Evolutionary conservation across 106 monocot genomes (phyloP), one percentile per base, ranked within the genome.

Genomic region (Allium sativum): DNA sequence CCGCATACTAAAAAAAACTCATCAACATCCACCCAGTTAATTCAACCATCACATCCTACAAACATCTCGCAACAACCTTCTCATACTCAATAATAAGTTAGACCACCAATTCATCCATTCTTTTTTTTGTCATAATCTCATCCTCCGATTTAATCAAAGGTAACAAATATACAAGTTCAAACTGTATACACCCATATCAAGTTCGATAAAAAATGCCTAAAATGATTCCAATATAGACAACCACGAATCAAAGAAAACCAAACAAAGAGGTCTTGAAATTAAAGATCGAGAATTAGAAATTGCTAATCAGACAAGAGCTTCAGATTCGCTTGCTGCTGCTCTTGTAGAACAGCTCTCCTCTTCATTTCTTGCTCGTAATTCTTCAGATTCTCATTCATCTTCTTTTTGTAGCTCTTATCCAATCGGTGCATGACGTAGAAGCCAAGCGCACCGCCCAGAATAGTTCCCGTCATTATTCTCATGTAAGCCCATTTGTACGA

Each of bases 381-480:
- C 12, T 44, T 66, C 73, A 93, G 41, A 50, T 81, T 80, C 80
- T 81, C 80, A 63, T 81, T 86, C 83, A 83, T 83, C 83, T 83
- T 86, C 69, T 78, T 85, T 86, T 94, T 90, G 73, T 87, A 87
- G 65, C 71, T 75, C 42, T 15, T 77, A 66, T 95, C 94, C n/a
- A 84, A 41, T 7, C 81, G 75, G 64, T 95, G 90, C 94, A 90
- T 95, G 57, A 87, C 86, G 44, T 90, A 90, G 72, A 95, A 90
- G 42, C 94, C 90, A 31, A 95, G 67, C 61, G 67, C 59, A 1
- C 94, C 94, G n/a, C 90, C 94, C 55, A 84, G 57, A 45, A 95
- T 64, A 42, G 94, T 90, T 21, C 94, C 94, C n/a, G 86, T 53
- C 53, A 84, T 84, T 40, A 95, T 84, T 48, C 94, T 75, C 19